phyloP scores from a whole-genome alignment of 148 eudicot genomes.

The Arbutus unedo region DNA sequence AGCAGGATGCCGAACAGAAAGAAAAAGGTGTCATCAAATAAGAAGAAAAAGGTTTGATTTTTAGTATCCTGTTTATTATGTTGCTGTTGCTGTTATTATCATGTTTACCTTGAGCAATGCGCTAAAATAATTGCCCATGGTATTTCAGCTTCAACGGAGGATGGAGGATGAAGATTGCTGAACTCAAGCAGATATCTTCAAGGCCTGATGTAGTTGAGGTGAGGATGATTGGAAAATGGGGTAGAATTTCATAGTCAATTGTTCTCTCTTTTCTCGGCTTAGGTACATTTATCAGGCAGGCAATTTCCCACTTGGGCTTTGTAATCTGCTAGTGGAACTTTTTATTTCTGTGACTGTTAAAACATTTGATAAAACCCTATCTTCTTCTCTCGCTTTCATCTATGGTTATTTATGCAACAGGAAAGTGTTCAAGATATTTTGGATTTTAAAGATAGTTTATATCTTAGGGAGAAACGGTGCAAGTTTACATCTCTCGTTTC shows the following conservation, averaged over 20 bases:
- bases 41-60: constrained; percentile 78
- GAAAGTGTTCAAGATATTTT: too few relatives aligned
- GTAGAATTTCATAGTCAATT: neutral
- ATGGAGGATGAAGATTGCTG: constrained; percentile 98
- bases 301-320: neutral
- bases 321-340: neutral
- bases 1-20: constrained; percentile 66
- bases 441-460: too few relatives aligned
- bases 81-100: neutral
- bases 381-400: neutral
- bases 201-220: constrained; percentile 98
- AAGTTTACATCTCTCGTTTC: too few relatives aligned
- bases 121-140: neutral
- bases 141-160: constrained; percentile 77
- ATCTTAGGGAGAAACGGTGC: neutral
- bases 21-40: constrained; percentile 87
- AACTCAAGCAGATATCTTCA: constrained; percentile 76
- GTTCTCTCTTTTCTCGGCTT: neutral
- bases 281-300: neutral
- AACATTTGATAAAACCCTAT: neutral
- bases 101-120: neutral
- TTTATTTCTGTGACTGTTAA: neutral
- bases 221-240: constrained; percentile 9
- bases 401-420: neutral
- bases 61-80: neutral